These are phyloP conservation scores for Scutellaria barbata DNA, from an alignment of 257 asterid genomes.

Conservation along the genomic window DNA sequence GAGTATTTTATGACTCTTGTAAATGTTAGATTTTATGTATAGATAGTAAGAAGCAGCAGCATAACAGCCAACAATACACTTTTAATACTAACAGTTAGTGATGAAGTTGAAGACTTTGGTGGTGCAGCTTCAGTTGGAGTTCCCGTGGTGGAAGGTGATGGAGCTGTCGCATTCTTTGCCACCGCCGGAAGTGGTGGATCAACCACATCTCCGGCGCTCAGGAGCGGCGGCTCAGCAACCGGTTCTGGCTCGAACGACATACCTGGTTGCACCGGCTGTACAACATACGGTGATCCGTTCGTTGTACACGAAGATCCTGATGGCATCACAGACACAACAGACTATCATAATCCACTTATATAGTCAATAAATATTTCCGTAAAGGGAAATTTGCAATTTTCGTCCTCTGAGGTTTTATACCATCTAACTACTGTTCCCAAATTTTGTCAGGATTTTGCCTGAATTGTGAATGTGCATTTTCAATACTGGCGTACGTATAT, in stretches of 20 bases:
- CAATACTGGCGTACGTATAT: too few species aligned
- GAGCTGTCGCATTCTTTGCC: conserved; percentile 33
- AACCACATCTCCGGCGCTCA: conserved; percentile 45
- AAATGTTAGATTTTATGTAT: conserved; percentile 30
- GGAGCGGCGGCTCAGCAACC: conserved; percentile 53
- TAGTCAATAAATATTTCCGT: too few species aligned
- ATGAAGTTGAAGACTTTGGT: conserved; percentile 36
- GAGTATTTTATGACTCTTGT: background rate
- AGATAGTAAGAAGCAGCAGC: conserved; percentile 35
- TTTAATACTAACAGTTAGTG: conserved; percentile 14
- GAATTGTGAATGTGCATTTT: too few species aligned
- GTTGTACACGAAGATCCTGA: conserved; percentile 54
- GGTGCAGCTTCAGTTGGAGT: conserved; percentile 26
- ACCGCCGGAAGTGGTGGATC: conserved; percentile 62
- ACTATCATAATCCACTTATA: too few species aligned
- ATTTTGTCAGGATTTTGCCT: too few species aligned
- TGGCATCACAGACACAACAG: background rate
- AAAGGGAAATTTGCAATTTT: too few species aligned
- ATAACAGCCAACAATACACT: conserved; percentile 33
- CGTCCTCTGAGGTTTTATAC: too few species aligned
- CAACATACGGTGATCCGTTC: conserved; percentile 30
- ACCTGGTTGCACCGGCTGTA: conserved; percentile 46
- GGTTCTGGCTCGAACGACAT: conserved; percentile 33
- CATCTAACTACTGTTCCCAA: too few species aligned
- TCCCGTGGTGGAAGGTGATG: background rate